These are phyloP conservation scores for Kurtzmaniella fragi DNA, from an alignment of 805 yeast genomes.

Conservation along the genomic window DNA sequence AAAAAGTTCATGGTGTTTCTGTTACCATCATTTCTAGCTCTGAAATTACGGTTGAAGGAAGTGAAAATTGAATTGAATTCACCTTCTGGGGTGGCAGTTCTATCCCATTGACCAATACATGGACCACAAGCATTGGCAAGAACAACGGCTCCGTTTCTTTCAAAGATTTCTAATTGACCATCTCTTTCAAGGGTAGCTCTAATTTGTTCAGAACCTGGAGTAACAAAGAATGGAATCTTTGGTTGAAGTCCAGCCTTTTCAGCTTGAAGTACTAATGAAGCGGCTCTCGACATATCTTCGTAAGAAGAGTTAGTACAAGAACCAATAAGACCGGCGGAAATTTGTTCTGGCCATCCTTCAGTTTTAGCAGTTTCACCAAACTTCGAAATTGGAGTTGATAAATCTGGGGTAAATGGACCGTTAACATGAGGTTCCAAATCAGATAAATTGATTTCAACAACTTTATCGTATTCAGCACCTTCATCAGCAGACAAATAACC, in stretches of 20 bases:
- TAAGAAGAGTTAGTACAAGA: conserved; percentile 98
- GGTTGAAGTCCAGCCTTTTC: conserved; percentile 81
- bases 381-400: conserved; percentile 86
- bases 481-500: conserved; percentile 76
- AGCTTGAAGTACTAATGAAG: conserved; percentile 85
- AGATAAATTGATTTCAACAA: conserved; percentile 82
- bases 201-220: conserved; percentile 98
- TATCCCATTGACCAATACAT: conserved; percentile 99
- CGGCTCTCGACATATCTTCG: conserved; percentile 97
- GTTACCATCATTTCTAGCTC: conserved; percentile 98
- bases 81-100: conserved; percentile 66
- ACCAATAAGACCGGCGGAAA: conserved; percentile 93
- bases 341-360: conserved; percentile 81
- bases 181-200: conserved; percentile 96
- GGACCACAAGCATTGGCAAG: conserved; percentile 99
- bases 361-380: conserved; percentile 66
- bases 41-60: conserved; percentile 95
- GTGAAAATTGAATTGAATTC: conserved; percentile 89
- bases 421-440: conserved; percentile 91
- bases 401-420: conserved; percentile 98
- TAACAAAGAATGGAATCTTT: conserved; percentile 85
- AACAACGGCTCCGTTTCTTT: conserved; percentile 84
- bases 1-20: conserved; percentile 95
- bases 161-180: conserved; percentile 77
- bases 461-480: conserved; percentile 87